A percentile compares a stretch with the other conserved stretches of the same genome.
Conservation (phyloP, 1,284 basidiomycete genomes). For the Gomphus sp. region DNA sequence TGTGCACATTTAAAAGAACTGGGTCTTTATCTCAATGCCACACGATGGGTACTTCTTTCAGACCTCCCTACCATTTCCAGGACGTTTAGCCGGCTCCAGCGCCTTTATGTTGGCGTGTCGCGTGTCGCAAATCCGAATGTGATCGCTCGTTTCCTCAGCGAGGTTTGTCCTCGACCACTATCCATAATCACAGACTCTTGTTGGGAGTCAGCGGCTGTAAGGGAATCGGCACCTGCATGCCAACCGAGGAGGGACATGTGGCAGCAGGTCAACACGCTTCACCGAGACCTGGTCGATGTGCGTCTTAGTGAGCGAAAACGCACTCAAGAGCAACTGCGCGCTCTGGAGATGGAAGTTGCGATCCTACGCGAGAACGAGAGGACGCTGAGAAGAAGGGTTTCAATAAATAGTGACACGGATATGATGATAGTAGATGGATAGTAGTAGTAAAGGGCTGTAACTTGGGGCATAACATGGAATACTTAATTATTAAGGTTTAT, state of each 20-base stretch:
- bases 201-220: constrained; percentile 8
- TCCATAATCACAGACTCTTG: constrained; percentile 9
- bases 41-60: constrained; percentile 4
- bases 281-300: constrained; percentile 9
- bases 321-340: constrained; percentile 2
- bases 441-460: not conserved
- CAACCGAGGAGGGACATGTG: constrained; percentile 8
- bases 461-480: not conserved
- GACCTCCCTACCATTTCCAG: not conserved
- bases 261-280: constrained; percentile 6
- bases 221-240: constrained; percentile 6
- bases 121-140: constrained; percentile 6
- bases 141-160: constrained; percentile 8
- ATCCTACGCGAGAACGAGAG: constrained; percentile 3
- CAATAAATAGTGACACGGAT: constrained; percentile 5
- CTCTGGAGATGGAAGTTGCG: constrained; percentile 6
- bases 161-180: constrained; percentile 8
- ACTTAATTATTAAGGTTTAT: not conserved
- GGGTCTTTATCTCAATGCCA: constrained; percentile 41
- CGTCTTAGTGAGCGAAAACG: constrained; percentile 5
- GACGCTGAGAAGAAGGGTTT: constrained; percentile 2
- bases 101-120: constrained; percentile 9
- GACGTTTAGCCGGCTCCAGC: constrained; percentile 6
- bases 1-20: constrained; percentile 42
- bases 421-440: not conserved